Evolutionary conservation across 164 flowering plant genomes (phyloP), one percentile per base, ranked within the genome.

Genomic region (Tetrastigma voinierianum): DNA sequence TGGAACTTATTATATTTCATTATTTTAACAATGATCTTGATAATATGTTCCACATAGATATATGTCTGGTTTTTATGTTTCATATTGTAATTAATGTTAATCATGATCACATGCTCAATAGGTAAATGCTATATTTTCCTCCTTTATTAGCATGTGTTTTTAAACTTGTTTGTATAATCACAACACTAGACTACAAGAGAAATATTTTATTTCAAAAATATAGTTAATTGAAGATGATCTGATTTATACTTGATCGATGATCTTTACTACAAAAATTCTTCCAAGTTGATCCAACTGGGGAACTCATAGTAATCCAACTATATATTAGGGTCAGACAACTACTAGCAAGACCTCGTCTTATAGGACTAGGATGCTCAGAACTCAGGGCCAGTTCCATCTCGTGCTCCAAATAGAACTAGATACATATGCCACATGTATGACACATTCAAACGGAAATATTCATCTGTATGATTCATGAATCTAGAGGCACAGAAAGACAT

Each of bases 141-240:
- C 45, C 81, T 94, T n/a, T 97, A 71, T 97, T 97, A 3, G 20
- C 86, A 4, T 94, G 98, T n/a, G n/a, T n/a, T 97, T 94, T 88
- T 54, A 72, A 68, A 20, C 95, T 54, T 86, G 67, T 49, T 62
- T 55, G 81, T 86, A 67, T 87, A 79, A 57, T 73, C 63, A 11
- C 81, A 64, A 3, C 86, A 75, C n/a, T n/a, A 48, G 86, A 83
- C 32, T 52, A 72, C 25, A 81, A 4, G 8, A 20, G 9, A 82
- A 77, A 10, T 78, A 81, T 68, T 71, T 9, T 64, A 74, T 61
- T 51, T 40, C n/a, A n/a, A n/a, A n/a, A n/a, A 0, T 72, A 77
- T 25, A 32, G 6, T 32, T 32, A 32, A 32, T 69, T 25, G 87
- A 81, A 6, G 84, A 81, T 23, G 90, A 85, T 46, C 23, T 70